A percentile compares a stretch with the other conserved stretches of the same genome.
phyloP scores from a whole-genome alignment of 768 basidiomycete genomes.

The Russula sp. region DNA sequence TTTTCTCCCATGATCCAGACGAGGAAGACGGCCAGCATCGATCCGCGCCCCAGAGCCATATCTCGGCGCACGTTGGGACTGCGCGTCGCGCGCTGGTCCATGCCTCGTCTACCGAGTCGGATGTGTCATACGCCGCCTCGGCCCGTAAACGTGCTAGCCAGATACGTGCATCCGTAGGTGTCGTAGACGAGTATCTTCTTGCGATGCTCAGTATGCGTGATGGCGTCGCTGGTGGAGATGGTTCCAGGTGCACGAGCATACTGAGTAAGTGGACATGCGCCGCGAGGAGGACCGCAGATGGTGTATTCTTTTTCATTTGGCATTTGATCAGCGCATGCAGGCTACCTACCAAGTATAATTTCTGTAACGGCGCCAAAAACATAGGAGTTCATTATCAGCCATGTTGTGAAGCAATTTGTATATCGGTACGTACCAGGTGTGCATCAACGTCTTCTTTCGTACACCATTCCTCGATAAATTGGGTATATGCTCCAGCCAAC shows the following conservation, averaged over 20 bases:
- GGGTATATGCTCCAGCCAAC: constrained; percentile 42
- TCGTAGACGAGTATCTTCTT: constrained; percentile 46
- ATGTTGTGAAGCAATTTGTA: too few species aligned
- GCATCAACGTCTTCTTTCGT: constrained; percentile 35
- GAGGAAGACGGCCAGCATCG: constrained; percentile 8
- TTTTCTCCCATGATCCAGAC: constrained; percentile 6
- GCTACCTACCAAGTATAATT: constrained; percentile 51
- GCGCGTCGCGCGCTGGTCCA: constrained; percentile 50
- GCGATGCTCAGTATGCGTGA: constrained; percentile 39
- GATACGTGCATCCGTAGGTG: constrained; percentile 42
- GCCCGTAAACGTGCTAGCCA: constrained; percentile 54
- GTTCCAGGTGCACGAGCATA: constrained; percentile 25
- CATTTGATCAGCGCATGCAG: constrained; percentile 38
- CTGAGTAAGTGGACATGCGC: constrained; percentile 40
- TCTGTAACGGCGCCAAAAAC: constrained; percentile 39
- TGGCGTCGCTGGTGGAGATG: constrained; percentile 30
- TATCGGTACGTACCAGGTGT: constrained; percentile 33
- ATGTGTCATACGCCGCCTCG: constrained; percentile 38
- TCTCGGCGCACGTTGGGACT: constrained; percentile 37
- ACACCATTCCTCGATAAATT: constrained; percentile 51
- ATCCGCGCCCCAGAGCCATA: constrained; percentile 58
- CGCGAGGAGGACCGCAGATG: constrained; percentile 37
- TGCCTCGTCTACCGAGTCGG: constrained; percentile 35
- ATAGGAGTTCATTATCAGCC: not conserved
- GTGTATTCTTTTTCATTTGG: constrained; percentile 42